Evolutionary conservation across 805 yeast genomes (phyloP).

Genomic region (Barnettozyma californica): DNA sequence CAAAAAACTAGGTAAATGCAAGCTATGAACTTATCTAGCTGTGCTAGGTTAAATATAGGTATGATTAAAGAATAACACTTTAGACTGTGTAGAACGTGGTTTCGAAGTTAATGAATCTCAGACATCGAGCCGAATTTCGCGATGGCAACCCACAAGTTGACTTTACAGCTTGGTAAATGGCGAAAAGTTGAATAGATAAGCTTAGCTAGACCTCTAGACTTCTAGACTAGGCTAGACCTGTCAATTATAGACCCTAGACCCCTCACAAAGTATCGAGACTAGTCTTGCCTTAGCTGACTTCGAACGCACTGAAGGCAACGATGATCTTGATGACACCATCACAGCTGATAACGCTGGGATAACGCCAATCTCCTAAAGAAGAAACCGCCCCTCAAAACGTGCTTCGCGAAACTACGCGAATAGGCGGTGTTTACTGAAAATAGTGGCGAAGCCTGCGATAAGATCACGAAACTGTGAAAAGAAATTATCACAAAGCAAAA

Average conservation of each 20-base stretch:
- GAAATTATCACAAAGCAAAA: not conserved
- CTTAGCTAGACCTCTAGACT: too few relatives aligned
- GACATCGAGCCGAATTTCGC: too few relatives aligned
- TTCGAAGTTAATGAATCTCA: too few relatives aligned
- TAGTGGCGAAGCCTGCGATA: not conserved
- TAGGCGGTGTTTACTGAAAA: not conserved
- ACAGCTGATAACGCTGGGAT: not conserved
- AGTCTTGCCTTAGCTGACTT: too few relatives aligned
- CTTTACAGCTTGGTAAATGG: too few relatives aligned
- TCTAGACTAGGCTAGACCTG: too few relatives aligned
- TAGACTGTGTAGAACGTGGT: too few relatives aligned
- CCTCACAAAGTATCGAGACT: too few relatives aligned
- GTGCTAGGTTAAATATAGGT: not conserved
- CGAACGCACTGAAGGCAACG: too few relatives aligned
- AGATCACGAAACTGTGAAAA: not conserved
- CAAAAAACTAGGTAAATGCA: slow-evolving; percentile 7
- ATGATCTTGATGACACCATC: not conserved
- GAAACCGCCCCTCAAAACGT: not conserved
- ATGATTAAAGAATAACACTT: not conserved
- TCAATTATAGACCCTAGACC: too few relatives aligned
- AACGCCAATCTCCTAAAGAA: not conserved
- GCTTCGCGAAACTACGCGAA: not conserved
- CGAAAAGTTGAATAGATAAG: too few relatives aligned
- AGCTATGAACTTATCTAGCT: not conserved
- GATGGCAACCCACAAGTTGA: too few relatives aligned